Evolutionary conservation across 148 eudicot genomes (phyloP), one percentile per base, ranked within the genome.

Genomic region (Diospyros kaki): DNA sequence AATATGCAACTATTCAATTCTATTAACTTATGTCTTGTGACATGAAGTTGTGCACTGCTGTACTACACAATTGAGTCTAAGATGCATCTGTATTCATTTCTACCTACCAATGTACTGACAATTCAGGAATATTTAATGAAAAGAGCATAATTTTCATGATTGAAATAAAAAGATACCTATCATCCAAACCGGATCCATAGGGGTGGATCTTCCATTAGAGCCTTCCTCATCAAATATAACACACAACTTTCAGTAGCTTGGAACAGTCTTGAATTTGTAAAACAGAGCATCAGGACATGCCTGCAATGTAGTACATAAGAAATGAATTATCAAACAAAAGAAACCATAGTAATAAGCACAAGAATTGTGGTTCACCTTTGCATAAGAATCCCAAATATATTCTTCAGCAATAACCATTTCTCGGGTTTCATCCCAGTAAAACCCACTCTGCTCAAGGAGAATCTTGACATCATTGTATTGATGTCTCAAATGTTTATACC

Each of bases 321-420:
- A 59, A 59, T 11, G 38, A 70, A 60, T 39, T 28, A 72, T 58
- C 54, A 43, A 72, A 42, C 18, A 44, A 72, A 58, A 43, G 13
- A 15, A 60, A 62, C 56, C 28, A 8, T 48, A 68, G 60, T 59
- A 28, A 58, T n/a, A 60, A 72, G 45, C 66, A 45, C 9, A 28
- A 44, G 10, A 6, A 18, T 44, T 52, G 65, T 38, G 18, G 52
- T 60, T 46, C 50, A 72, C 75, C 75, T 72, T 72, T 3, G 56
- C 28, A 46, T 42, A 72, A 45, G 66, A 59, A 11, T 60, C 66
- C 75, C 75, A 72, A 45, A 72, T 7, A 46, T 60, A 45, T 18
- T 28, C 66, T 72, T 72, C 65, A 59, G 75, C 75, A 11, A 44
- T 72, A 60, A 72, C 56, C 66, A 72, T 72, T 72, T 72, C 75